Conservation (phyloP, 345 rosid species). For the Melaleuca alternifolia region DNA sequence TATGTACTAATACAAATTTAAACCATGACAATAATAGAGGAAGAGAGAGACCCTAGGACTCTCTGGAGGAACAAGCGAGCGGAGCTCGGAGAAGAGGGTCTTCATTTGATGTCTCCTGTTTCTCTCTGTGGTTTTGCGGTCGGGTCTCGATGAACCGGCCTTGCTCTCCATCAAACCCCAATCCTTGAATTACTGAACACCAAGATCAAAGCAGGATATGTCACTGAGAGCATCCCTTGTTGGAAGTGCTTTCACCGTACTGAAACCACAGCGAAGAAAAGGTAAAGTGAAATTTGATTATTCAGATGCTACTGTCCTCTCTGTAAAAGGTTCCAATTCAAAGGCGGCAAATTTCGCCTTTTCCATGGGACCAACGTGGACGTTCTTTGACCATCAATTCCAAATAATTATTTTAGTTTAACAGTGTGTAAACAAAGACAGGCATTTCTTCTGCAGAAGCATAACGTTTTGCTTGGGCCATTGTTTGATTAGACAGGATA, state of each 20-base stretch:
- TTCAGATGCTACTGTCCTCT: background rate
- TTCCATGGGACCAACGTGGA: background rate
- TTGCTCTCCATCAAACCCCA: slow-evolving; percentile 23
- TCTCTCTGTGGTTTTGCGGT: slow-evolving; percentile 46
- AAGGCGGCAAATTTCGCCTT: background rate
- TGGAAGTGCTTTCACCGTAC: background rate
- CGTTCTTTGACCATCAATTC: background rate
- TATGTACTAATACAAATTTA: background rate
- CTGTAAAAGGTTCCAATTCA: background rate
- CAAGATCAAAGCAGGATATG: background rate
- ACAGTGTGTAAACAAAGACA: background rate
- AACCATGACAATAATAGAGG: background rate
- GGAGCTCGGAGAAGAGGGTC: slow-evolving; percentile 37
- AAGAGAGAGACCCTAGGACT: slow-evolving; percentile 6
- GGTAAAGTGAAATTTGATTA: background rate
- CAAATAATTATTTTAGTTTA: background rate
- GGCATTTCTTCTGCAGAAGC: background rate
- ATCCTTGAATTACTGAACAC: background rate
- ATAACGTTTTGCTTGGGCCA: background rate
- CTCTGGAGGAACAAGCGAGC: slow-evolving; percentile 38
- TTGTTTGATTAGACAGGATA: background rate
- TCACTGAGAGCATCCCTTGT: background rate
- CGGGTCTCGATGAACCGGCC: slow-evolving; percentile 29
- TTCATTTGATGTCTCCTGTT: slow-evolving; percentile 64
- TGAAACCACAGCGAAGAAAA: background rate